These are phyloP conservation scores for Penicillium sp. DNA, from an alignment of 2,329 filamentous ascomycete genomes.

Conservation along the genomic window DNA sequence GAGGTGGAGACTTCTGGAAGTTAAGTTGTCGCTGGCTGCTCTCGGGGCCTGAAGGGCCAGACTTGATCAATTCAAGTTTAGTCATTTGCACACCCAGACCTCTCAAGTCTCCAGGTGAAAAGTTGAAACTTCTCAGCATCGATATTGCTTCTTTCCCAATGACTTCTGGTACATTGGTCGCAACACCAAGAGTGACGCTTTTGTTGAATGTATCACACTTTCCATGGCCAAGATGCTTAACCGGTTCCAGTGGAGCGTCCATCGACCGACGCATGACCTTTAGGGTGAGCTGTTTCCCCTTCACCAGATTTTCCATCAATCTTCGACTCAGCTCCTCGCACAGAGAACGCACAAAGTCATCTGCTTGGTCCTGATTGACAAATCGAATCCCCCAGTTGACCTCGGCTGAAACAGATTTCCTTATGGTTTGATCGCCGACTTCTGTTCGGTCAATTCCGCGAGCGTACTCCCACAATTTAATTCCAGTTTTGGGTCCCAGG, in stretches of 20 bases:
- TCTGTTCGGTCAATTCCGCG: constrained; percentile 82
- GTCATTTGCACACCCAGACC: constrained; percentile 92
- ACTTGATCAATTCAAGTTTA: constrained; percentile 78
- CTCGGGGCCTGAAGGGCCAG: constrained; percentile 52
- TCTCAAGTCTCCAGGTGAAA: constrained; percentile 88
- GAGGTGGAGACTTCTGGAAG: constrained; percentile 57
- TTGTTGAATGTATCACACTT: constrained; percentile 95
- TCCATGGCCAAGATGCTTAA: constrained; percentile 91
- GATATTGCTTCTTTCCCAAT: constrained; percentile 82
- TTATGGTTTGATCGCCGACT: constrained; percentile 78
- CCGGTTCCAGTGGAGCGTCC: constrained; percentile 85
- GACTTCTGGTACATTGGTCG: constrained; percentile 70
- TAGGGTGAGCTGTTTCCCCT: constrained; percentile 83
- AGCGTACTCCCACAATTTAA: constrained; percentile 86
- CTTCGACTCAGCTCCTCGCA: constrained; percentile 82
- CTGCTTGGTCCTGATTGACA: constrained; percentile 84
- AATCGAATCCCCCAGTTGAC: constrained; percentile 99
- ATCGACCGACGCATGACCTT: constrained; percentile 88
- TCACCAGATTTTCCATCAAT: constrained; percentile 78
- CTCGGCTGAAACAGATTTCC: constrained; percentile 95
- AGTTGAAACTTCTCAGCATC: constrained; percentile 75
- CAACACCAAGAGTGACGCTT: constrained; percentile 75
- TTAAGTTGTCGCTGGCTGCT: constrained; percentile 77
- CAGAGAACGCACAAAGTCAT: constrained; percentile 83
- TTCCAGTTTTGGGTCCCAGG: constrained; percentile 88